Evolutionary conservation across 768 basidiomycete species (phyloP).

Genomic region (Termitomyces sp.): DNA sequence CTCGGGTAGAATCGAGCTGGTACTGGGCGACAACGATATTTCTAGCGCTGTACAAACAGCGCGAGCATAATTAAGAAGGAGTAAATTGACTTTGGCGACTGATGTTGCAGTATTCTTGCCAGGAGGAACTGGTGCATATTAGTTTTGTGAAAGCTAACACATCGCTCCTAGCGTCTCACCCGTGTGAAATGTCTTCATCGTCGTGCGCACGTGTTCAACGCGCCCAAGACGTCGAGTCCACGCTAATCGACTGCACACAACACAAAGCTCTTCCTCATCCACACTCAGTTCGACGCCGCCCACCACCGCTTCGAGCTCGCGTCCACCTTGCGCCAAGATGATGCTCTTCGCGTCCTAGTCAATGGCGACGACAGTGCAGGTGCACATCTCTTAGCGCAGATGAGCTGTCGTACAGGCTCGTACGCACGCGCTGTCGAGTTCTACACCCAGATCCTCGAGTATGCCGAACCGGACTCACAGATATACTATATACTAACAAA

Average conservation of each 20-base stretch:
- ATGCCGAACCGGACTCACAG: constrained; percentile 71
- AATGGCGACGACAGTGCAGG: not conserved
- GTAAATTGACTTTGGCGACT: too few relatives aligned
- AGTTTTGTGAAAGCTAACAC: too few relatives aligned
- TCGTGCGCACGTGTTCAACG: too few relatives aligned
- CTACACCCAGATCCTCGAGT: constrained; percentile 78
- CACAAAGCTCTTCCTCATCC: constrained; percentile 80
- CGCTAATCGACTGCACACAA: constrained; percentile 36
- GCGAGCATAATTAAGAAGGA: too few relatives aligned
- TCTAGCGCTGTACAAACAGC: too few relatives aligned
- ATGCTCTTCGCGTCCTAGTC: constrained; percentile 51
- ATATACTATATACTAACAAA: too few relatives aligned
- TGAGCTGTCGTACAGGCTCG: constrained; percentile 62
- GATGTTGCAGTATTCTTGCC: too few relatives aligned
- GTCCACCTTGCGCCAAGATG: constrained; percentile 69
- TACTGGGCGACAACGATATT: too few relatives aligned
- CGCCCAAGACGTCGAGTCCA: constrained; percentile 82
- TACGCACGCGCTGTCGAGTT: constrained; percentile 71
- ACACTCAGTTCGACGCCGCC: constrained; percentile 62
- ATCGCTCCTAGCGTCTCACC: too few relatives aligned
- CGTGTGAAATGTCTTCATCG: too few relatives aligned
- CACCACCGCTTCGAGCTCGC: constrained; percentile 57
- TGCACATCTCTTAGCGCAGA: constrained; percentile 31
- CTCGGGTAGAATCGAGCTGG: too few relatives aligned
- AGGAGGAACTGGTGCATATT: too few relatives aligned